Evolutionary conservation across 2,329 filamentous ascomycete species (phyloP).

Genomic region (Epichloe baconii): DNA sequence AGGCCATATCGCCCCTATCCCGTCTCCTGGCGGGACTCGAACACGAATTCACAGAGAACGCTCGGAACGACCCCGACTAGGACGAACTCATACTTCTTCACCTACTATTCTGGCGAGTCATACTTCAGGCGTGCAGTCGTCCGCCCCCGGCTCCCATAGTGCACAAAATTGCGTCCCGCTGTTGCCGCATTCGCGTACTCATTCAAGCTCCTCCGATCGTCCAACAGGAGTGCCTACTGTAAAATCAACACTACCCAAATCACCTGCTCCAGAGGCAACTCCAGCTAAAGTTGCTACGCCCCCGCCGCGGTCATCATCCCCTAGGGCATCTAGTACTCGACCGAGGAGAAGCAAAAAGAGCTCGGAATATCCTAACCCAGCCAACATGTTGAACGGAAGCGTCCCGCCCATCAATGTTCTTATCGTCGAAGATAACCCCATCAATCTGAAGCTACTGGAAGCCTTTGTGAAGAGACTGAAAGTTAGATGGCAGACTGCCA

Average conservation of each 20-base stretch:
- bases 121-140: slow-evolving; percentile 20
- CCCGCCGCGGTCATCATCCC: slow-evolving; percentile 34
- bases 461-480: slow-evolving; percentile 93
- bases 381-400: slow-evolving; percentile 61
- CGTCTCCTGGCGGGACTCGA: slow-evolving; percentile 63
- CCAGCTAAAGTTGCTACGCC: slow-evolving; percentile 38
- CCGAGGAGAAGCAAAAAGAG: slow-evolving; percentile 42
- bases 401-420: slow-evolving; percentile 95
- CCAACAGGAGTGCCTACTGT: slow-evolving; percentile 27
- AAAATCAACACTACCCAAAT: slow-evolving; percentile 38
- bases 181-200: slow-evolving; percentile 40
- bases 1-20: slow-evolving; percentile 66
- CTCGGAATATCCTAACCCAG: slow-evolving; percentile 31
- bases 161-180: slow-evolving; percentile 23
- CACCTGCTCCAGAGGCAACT: slow-evolving; percentile 35
- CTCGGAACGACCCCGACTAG: slow-evolving; percentile 45
- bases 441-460: slow-evolving; percentile 86
- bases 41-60: slow-evolving; percentile 43
- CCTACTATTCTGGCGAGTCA: slow-evolving; percentile 43
- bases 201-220: slow-evolving; percentile 46
- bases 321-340: slow-evolving; percentile 30
- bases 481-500: slow-evolving; percentile 92
- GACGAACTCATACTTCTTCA: slow-evolving; percentile 66
- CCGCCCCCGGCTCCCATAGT: slow-evolving; percentile 19
- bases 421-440: slow-evolving; percentile 97